A percentile compares a stretch with the other conserved stretches of the same genome.
These are phyloP conservation scores for Gentiana straminea DNA, from an alignment of 257 asterid genomes.

Conservation along the genomic window DNA sequence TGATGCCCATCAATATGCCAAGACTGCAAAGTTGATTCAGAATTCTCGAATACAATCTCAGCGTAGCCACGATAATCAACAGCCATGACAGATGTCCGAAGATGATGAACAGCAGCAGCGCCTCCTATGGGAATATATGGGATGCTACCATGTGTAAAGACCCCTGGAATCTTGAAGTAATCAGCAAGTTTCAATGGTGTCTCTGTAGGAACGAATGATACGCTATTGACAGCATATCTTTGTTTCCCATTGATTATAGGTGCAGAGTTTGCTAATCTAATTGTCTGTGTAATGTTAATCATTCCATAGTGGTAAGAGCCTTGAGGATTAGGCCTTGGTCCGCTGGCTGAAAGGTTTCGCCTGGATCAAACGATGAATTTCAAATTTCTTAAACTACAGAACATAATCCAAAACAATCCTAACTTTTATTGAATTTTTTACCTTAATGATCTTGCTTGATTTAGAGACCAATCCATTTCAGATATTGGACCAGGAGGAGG, in stretches of 20 bases:
- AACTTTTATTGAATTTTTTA: not conserved
- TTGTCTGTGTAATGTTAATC: conserved; percentile 58
- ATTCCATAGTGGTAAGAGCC: conserved; percentile 73
- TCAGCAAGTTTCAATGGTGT: conserved; percentile 63
- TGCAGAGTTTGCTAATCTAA: conserved; percentile 33
- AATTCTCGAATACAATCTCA: conserved; percentile 4
- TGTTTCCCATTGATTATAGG: conserved; percentile 37
- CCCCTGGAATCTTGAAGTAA: conserved; percentile 23
- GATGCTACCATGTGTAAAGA: conserved; percentile 2
- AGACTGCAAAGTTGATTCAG: not conserved
- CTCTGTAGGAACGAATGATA: conserved; percentile 27
- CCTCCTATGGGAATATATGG: not conserved
- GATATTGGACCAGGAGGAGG: conserved; percentile 8
- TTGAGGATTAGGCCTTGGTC: conserved; percentile 79
- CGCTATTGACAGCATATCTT: conserved; percentile 8
- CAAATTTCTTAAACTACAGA: not conserved
- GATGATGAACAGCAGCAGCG: not conserved
- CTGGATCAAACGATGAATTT: conserved; percentile 20
- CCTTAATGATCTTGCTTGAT: conserved; percentile 10
- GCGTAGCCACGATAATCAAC: conserved; percentile 7
- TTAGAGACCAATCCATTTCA: conserved; percentile 10
- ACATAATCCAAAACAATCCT: not conserved
- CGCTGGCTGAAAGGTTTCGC: conserved; percentile 67
- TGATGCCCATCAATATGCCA: conserved; percentile 8
- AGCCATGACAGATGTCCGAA: conserved; percentile 7